Evolutionary conservation across 2,329 filamentous ascomycete genomes (phyloP).

Genomic region (Botrytis galanthina): DNA sequence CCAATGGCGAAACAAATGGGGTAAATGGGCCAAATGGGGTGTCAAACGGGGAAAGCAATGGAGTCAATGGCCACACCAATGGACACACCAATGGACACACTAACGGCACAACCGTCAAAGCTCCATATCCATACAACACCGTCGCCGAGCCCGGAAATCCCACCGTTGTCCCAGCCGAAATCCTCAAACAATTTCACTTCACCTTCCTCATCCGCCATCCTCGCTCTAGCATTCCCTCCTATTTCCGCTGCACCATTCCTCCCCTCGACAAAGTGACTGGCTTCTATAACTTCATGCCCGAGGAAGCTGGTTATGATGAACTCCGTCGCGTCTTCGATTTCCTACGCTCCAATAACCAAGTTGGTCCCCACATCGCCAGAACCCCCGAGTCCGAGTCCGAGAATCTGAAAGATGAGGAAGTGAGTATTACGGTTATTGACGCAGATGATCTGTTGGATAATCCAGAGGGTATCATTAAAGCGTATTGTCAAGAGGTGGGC

Average conservation of each 20-base stretch:
- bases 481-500: slow-evolving; percentile 79
- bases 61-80: slow-evolving; percentile 32
- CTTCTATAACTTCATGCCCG: slow-evolving; percentile 82
- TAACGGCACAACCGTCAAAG: slow-evolving; percentile 25
- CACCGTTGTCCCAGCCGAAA: slow-evolving; percentile 73
- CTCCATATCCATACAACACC: slow-evolving; percentile 56
- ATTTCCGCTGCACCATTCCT: slow-evolving; percentile 90
- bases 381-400: slow-evolving; percentile 25
- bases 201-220: slow-evolving; percentile 97
- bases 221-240: slow-evolving; percentile 86
- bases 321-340: slow-evolving; percentile 86
- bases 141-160: slow-evolving; percentile 69
- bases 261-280: slow-evolving; percentile 79
- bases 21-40: slow-evolving; percentile 27
- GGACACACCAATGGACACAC: slow-evolving; percentile 27
- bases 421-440: slow-evolving; percentile 82
- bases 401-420: slow-evolving; percentile 38
- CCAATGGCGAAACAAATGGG: slow-evolving; percentile 35
- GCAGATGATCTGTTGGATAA: slow-evolving; percentile 91
- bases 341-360: slow-evolving; percentile 63
- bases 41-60: slow-evolving; percentile 29
- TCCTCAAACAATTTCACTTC: slow-evolving; percentile 83
- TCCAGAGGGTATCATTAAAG: slow-evolving; percentile 70
- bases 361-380: slow-evolving; percentile 65
- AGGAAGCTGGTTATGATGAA: slow-evolving; percentile 88